Conservation (phyloP, 1,284 basidiomycete species). For the Exsudoporus floridanus region DNA sequence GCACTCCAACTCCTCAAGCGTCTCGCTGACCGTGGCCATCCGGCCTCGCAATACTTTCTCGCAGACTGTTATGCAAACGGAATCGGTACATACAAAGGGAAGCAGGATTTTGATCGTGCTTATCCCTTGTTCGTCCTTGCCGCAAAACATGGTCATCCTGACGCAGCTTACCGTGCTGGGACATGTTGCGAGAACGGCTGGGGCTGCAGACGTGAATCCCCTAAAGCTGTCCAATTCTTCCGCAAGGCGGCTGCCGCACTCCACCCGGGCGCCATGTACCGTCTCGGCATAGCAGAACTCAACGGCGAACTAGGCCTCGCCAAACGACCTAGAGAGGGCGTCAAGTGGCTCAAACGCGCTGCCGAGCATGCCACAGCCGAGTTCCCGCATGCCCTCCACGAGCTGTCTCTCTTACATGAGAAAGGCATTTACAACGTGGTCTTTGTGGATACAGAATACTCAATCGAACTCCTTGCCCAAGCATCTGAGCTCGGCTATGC, state of each 20-base stretch:
- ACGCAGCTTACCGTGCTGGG: slow-evolving; percentile 93
- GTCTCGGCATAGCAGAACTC: slow-evolving; percentile 92
- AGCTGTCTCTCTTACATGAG: slow-evolving; percentile 92
- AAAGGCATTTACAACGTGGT: slow-evolving; percentile 95
- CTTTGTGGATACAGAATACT: slow-evolving; percentile 95
- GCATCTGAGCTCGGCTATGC: slow-evolving; percentile 96
- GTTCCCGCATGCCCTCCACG: slow-evolving; percentile 96
- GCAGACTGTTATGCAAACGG: slow-evolving; percentile 98
- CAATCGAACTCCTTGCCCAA: slow-evolving; percentile 91
- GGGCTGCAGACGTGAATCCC: slow-evolving; percentile 91
- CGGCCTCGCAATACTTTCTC: slow-evolving; percentile 94
- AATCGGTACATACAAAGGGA: slow-evolving; percentile 84
- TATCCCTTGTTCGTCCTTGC: slow-evolving; percentile 96
- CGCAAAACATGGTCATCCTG: slow-evolving; percentile 97
- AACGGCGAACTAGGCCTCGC: slow-evolving; percentile 92
- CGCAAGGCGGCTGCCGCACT: slow-evolving; percentile 88
- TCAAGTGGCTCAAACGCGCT: slow-evolving; percentile 97
- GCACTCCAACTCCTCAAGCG: slow-evolving; percentile 84
- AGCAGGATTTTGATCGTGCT: slow-evolving; percentile 95
- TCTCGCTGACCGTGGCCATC: slow-evolving; percentile 91
- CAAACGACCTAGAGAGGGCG: slow-evolving; percentile 90
- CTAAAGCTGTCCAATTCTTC: slow-evolving; percentile 93
- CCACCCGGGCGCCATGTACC: slow-evolving; percentile 96
- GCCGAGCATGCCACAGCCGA: slow-evolving; percentile 93
- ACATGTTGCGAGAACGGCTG: slow-evolving; percentile 99